phyloP scores from a whole-genome alignment of 1,284 basidiomycete species.

The Cutaneotrichosporon cyanovorans region DNA sequence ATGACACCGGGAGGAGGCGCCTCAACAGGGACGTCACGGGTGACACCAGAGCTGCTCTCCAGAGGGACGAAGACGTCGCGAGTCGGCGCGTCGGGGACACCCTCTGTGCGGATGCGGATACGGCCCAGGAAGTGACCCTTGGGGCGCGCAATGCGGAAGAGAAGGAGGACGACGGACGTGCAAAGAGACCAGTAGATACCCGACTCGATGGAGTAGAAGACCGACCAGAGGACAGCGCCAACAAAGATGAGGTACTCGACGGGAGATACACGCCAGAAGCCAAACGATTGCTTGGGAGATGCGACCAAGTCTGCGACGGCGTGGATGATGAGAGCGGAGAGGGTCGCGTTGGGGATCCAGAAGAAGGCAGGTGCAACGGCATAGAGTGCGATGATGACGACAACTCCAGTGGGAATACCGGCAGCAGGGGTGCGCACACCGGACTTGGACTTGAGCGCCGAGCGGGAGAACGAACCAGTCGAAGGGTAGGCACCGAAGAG shows the following conservation, averaged over 20 bases:
- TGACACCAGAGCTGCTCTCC: slow-evolving; percentile 49
- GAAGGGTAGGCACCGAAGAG: slow-evolving; percentile 89
- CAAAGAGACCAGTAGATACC: slow-evolving; percentile 89
- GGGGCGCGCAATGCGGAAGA: slow-evolving; percentile 84
- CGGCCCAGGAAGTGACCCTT: slow-evolving; percentile 85
- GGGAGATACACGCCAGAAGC: slow-evolving; percentile 89
- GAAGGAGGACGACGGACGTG: slow-evolving; percentile 72
- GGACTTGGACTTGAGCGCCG: slow-evolving; percentile 90
- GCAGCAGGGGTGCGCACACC: slow-evolving; percentile 91
- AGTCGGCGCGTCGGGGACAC: slow-evolving; percentile 47
- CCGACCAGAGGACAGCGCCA: slow-evolving; percentile 72
- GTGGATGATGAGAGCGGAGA: slow-evolving; percentile 93
- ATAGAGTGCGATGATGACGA: slow-evolving; percentile 89
- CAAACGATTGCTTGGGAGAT: slow-evolving; percentile 75
- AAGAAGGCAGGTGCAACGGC: slow-evolving; percentile 84
- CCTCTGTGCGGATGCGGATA: slow-evolving; percentile 51
- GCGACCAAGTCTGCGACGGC: slow-evolving; percentile 89
- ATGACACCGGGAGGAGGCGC: slow-evolving; percentile 79
- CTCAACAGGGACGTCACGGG: slow-evolving; percentile 61
- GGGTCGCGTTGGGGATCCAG: slow-evolving; percentile 52
- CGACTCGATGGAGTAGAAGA: slow-evolving; percentile 83
- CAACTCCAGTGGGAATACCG: slow-evolving; percentile 76
- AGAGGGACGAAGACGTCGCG: slow-evolving; percentile 72
- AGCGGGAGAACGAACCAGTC: slow-evolving; percentile 95
- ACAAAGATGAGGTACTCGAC: slow-evolving; percentile 86